These are phyloP conservation scores for Telfairia occidentalis DNA, from an alignment of 331 rosid species.

Conservation along the genomic window DNA sequence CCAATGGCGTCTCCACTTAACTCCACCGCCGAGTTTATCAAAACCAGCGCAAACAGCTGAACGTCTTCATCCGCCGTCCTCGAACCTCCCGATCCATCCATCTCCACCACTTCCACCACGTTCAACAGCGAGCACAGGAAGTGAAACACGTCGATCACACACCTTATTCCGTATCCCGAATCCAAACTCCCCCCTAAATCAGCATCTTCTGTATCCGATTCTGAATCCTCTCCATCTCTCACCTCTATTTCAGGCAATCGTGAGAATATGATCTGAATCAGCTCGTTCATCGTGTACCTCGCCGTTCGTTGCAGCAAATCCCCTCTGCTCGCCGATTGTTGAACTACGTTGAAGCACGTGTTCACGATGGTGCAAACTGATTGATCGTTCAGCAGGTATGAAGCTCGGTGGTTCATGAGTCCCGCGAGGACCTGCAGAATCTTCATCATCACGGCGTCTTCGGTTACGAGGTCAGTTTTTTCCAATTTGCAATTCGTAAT, in stretches of 20 bases:
- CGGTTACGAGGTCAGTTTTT: conserved; percentile 49
- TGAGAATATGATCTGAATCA: conserved; percentile 51
- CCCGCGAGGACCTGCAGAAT: conserved; percentile 51
- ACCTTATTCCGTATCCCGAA: conserved; percentile 50
- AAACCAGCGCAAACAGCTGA: conserved; percentile 62
- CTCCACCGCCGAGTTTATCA: conserved; percentile 71
- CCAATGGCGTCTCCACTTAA: conserved; percentile 71
- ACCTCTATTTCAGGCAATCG: conserved; percentile 46
- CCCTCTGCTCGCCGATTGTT: conserved; percentile 49
- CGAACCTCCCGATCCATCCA: conserved; percentile 25
- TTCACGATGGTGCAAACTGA: conserved; percentile 55
- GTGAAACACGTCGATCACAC: conserved; percentile 66
- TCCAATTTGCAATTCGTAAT: conserved; percentile 59
- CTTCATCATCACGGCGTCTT: conserved; percentile 83
- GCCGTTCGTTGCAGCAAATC: conserved; percentile 69
- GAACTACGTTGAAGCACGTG: conserved; percentile 69
- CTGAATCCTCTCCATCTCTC: conserved; percentile 22
- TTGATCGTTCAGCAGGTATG: conserved; percentile 43
- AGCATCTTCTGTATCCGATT: conserved; percentile 41
- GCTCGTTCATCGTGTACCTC: conserved; percentile 71
- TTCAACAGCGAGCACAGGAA: conserved; percentile 80
- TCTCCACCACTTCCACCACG: conserved; percentile 38
- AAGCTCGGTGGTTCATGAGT: conserved; percentile 53
- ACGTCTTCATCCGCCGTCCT: conserved; percentile 61
- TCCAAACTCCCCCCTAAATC: conserved; percentile 23